phyloP scores from a whole-genome alignment of 1,284 basidiomycete genomes.

The Cryptococcus sp. region DNA sequence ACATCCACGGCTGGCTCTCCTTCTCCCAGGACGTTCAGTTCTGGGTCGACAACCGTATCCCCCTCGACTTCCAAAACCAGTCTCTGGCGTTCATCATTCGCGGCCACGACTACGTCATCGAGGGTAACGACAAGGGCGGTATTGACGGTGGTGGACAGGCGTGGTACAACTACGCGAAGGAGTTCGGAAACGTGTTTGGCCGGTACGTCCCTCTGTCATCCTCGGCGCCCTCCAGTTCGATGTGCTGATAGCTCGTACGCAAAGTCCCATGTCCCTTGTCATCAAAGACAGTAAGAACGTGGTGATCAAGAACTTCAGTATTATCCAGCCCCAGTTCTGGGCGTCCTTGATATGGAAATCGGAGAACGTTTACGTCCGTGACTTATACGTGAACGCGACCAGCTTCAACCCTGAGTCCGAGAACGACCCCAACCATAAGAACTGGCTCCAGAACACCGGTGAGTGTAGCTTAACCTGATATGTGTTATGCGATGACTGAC shows the following conservation, averaged over 20 bases:
- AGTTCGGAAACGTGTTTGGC: conserved; percentile 52
- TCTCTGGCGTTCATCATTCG: conserved; percentile 65
- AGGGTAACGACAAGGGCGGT: conserved; percentile 60
- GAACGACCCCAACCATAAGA: conserved; percentile 15
- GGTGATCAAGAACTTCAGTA: conserved; percentile 56
- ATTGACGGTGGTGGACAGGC: conserved; percentile 63
- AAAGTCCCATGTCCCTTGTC: conserved; percentile 60
- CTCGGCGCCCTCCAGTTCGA: not conserved
- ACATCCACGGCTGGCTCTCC: conserved; percentile 59
- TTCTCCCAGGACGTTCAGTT: conserved; percentile 61
- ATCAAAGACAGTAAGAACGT: conserved; percentile 56
- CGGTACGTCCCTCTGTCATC: conserved; percentile 49
- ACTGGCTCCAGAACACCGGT: conserved; percentile 58
- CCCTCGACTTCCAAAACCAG: conserved; percentile 59
- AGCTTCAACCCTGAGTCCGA: conserved; percentile 54
- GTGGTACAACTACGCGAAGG: conserved; percentile 57
- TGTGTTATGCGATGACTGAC: not conserved
- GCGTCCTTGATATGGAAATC: conserved; percentile 60
- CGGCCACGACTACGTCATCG: conserved; percentile 59
- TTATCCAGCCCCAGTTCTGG: conserved; percentile 64
- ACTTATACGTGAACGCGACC: conserved; percentile 61
- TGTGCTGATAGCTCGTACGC: not conserved
- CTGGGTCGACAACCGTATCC: conserved; percentile 60
- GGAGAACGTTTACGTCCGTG: conserved; percentile 49
- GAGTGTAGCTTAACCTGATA: too few species aligned